phyloP scores from a whole-genome alignment of 768 basidiomycete genomes.

The Butyriboletus loyo region DNA sequence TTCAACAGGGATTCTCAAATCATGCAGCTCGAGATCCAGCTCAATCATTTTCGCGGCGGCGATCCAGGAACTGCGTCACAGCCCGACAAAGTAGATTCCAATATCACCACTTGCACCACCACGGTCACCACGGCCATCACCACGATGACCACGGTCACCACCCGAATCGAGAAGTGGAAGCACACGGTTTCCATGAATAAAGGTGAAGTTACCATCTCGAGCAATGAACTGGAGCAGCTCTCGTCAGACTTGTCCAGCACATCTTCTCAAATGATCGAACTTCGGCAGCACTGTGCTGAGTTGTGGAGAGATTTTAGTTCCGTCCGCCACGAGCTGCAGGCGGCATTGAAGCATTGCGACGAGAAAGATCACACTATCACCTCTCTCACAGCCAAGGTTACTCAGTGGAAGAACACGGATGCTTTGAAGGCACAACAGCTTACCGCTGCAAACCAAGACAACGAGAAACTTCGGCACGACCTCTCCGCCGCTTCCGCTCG shows the following conservation, averaged over 20 bases:
- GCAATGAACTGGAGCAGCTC: slow-evolving; percentile 2
- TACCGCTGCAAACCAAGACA: neutral
- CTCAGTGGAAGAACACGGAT: neutral
- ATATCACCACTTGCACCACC: neutral
- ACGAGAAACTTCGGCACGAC: neutral
- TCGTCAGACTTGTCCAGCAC: neutral
- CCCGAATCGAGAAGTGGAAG: neutral
- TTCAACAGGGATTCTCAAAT: neutral
- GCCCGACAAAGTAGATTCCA: neutral
- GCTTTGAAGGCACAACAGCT: neutral
- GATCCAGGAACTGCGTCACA: too few species aligned
- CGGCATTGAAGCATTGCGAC: neutral
- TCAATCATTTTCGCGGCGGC: too few species aligned
- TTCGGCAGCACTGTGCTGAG: neutral
- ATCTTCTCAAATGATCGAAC: neutral
- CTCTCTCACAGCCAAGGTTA: neutral
- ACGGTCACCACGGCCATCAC: neutral
- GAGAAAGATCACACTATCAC: neutral
- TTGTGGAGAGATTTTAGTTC: neutral
- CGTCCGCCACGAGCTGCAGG: neutral
- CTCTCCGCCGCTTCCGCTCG: neutral
- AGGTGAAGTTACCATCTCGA: neutral
- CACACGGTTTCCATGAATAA: neutral
- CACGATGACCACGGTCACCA: neutral
- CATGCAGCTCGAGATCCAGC: too few species aligned